Evolutionary conservation across 2,329 filamentous ascomycete species (phyloP).

Genomic region (Pseudogymnoascus pannorum): DNA sequence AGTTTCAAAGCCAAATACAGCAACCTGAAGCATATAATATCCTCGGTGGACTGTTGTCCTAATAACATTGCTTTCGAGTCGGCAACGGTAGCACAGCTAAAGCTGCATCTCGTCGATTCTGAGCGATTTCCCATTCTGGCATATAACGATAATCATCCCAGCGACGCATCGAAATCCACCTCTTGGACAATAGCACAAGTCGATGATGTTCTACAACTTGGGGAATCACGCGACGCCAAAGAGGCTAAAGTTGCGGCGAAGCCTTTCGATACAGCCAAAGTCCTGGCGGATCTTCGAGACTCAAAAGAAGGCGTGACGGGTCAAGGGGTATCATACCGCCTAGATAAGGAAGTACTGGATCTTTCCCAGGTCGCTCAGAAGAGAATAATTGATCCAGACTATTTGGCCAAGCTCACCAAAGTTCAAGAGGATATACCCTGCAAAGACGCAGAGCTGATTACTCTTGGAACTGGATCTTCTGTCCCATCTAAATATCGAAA

Average conservation of each 20-base stretch:
- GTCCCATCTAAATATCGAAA: slow-evolving; percentile 90
- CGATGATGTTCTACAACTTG: slow-evolving; percentile 19
- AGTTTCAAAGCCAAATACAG: slow-evolving; percentile 60
- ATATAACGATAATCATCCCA: slow-evolving; percentile 42
- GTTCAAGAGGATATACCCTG: slow-evolving; percentile 60
- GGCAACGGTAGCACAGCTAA: slow-evolving; percentile 57
- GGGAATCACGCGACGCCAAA: slow-evolving; percentile 9
- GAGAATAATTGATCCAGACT: slow-evolving; percentile 35
- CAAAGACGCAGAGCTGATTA: slow-evolving; percentile 72
- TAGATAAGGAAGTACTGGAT: slow-evolving; percentile 40
- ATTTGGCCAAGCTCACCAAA: slow-evolving; percentile 42
- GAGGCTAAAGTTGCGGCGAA: slow-evolving; percentile 14
- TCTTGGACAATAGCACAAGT: slow-evolving; percentile 10
- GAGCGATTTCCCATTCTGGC: slow-evolving; percentile 67
- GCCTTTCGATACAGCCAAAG: slow-evolving; percentile 39
- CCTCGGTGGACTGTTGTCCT: slow-evolving; percentile 64
- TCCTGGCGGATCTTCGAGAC: slow-evolving; percentile 30
- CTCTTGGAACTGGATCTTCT: slow-evolving; percentile 86
- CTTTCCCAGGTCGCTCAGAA: slow-evolving; percentile 44
- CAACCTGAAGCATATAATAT: slow-evolving; percentile 66
- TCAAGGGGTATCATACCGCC: neutral
- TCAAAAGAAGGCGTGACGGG: slow-evolving; percentile 18
- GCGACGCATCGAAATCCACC: neutral
- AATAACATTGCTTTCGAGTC: slow-evolving; percentile 68
- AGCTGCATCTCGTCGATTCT: slow-evolving; percentile 65